Base-by-base conservation (phyloP, 2,329 filamentous ascomycete genomes). In the Nannizziopsis barbatae region DNA sequence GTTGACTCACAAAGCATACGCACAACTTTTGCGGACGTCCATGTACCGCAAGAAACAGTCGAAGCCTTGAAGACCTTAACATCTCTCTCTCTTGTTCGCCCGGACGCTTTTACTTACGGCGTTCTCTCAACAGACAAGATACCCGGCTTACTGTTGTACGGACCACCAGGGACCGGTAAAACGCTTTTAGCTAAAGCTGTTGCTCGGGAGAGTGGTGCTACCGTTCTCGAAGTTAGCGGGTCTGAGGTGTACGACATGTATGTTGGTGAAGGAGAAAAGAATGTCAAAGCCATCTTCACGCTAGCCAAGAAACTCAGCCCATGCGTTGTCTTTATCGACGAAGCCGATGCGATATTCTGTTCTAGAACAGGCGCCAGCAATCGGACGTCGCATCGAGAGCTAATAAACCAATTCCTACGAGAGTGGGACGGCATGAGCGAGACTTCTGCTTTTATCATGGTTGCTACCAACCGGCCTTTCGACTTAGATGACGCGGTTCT, bases 231-330 rank as follows among this genome's bases (percentile, higher is more conserved):
- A 65, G 80, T 96, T 37, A 89, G 83, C 55, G 90, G 87, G 2
- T 88, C 87, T 1, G 86, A 87, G 55, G 85, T 98, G 57, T 93
- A 95, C 65, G 86, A 95, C 63, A 96, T 93, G 77, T 96, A 86
- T 65, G 86, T 96, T 2, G 92, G 92, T 17, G 88, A 96, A 64
- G 86, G 86, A 51, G 92, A 98, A 70, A 96, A 96, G 74, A 94
- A 94, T 61, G 85, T 96, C 47, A 83, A 84, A 45, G 90, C 90
- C 0, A 81, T 96, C 36, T 98, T 98, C 68, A 84, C 80, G 0
- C 74, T 96, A 0, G 92, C 92, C 3, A 87, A 87, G 67, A 95
- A 95, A 65, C 76, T 95, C 6, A 83, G 84, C 1, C 92, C 92
- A 0, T 89, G 89, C 60, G 83, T 98, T 12, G 86, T 98, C 44